Conservation (phyloP, 805 yeast genomes). For the Candida argentea region DNA sequence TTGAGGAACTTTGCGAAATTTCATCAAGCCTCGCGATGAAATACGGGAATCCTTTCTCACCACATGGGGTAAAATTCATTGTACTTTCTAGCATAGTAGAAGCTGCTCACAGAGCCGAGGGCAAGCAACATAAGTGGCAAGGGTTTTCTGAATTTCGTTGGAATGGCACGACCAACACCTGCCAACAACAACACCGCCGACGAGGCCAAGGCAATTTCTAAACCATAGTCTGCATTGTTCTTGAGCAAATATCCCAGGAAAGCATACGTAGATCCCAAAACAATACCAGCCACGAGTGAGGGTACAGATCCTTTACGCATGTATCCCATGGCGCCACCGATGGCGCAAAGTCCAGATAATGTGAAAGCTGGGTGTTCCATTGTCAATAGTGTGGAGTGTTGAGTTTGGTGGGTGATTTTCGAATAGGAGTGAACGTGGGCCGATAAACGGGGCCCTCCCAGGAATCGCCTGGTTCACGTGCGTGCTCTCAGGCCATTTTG, state of each 20-base stretch:
- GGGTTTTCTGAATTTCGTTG: constrained; percentile 54
- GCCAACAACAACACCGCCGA: constrained; percentile 59
- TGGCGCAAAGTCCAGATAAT: constrained; percentile 54
- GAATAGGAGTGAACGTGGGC: too few relatives aligned
- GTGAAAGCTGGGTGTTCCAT: constrained; percentile 77
- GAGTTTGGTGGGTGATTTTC: too few relatives aligned
- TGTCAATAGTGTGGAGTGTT: too few relatives aligned
- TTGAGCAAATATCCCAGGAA: constrained; percentile 65
- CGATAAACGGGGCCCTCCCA: too few relatives aligned
- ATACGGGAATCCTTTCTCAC: too few relatives aligned
- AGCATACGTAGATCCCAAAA: constrained; percentile 52
- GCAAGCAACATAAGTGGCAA: constrained; percentile 59
- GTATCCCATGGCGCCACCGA: constrained; percentile 68
- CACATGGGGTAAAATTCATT: constrained; percentile 49
- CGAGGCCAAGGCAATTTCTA: constrained; percentile 69
- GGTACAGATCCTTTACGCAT: constrained; percentile 63
- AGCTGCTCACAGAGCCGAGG: constrained; percentile 54
- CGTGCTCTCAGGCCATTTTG: too few relatives aligned
- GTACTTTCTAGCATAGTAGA: constrained; percentile 68
- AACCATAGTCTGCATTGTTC: constrained; percentile 67
- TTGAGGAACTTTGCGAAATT: too few relatives aligned
- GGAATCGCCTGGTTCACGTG: too few relatives aligned
- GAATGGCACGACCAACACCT: constrained; percentile 61
- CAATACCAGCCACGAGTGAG: constrained; percentile 67
- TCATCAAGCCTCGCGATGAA: too few relatives aligned